Evolutionary conservation across 2,329 filamentous ascomycete species (phyloP).

Genomic region (Didymella segeticola): DNA sequence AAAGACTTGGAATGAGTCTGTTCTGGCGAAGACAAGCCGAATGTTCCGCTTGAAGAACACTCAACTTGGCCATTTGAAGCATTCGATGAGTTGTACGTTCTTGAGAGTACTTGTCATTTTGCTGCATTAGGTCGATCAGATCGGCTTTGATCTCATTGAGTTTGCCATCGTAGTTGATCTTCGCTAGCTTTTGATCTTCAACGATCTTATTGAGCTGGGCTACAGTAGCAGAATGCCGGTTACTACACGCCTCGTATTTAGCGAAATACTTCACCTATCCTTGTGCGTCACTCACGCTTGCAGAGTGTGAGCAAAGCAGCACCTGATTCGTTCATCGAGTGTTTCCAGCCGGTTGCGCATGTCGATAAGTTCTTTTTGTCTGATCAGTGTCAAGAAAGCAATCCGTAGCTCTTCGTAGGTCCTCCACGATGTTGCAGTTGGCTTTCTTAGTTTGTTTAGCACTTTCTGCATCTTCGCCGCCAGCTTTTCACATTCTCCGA

Average conservation of each 20-base stretch:
- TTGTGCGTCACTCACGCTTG: neutral
- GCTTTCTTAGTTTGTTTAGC: neutral
- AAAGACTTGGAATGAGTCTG: neutral
- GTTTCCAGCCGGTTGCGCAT: neutral
- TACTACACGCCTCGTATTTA: neutral
- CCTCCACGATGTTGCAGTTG: neutral
- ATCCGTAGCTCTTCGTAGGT: neutral
- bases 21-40: neutral
- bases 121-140: neutral
- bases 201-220: neutral
- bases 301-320: neutral
- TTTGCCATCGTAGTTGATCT: neutral
- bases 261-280: neutral
- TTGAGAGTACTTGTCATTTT: neutral
- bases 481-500: neutral
- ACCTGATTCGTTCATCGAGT: neutral
- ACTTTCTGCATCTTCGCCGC: neutral
- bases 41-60: neutral
- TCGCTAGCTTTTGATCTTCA: neutral
- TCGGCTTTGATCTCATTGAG: neutral
- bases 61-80: neutral
- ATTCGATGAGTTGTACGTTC: neutral
- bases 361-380: neutral
- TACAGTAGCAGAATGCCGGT: neutral
- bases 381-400: neutral